These are phyloP conservation scores for Middelhovenomyces tepae DNA, from an alignment of 805 yeast genomes.

Conservation along the genomic window DNA sequence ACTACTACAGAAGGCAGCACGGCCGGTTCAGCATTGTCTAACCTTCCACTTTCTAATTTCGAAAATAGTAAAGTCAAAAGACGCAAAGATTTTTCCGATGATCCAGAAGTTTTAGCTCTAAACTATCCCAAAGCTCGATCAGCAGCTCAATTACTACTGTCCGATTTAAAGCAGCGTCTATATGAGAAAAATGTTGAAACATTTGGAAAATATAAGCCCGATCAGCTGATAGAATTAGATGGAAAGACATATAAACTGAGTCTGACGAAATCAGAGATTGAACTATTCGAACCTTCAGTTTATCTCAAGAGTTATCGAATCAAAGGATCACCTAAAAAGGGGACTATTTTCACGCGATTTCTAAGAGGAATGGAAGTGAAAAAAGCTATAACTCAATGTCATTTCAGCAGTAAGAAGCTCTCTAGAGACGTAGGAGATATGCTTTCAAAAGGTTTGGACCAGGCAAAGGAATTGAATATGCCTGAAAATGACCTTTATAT, in stretches of 20 bases:
- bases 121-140: slow-evolving; percentile 44
- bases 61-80: too few relatives aligned
- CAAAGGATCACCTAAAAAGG: slow-evolving; percentile 83
- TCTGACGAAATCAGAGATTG: slow-evolving; percentile 57
- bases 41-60: too few relatives aligned
- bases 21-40: too few relatives aligned
- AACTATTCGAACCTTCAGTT: slow-evolving; percentile 80
- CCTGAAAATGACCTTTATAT: slow-evolving; percentile 57
- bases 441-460: slow-evolving; percentile 61
- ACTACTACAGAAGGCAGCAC: too few relatives aligned
- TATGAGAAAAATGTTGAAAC: slow-evolving; percentile 50
- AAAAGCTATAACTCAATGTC: slow-evolving; percentile 85
- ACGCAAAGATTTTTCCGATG: slow-evolving; percentile 2
- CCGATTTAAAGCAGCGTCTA: slow-evolving; percentile 63
- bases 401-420: slow-evolving; percentile 73
- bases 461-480: slow-evolving; percentile 53
- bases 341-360: slow-evolving; percentile 68
- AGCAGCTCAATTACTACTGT: slow-evolving; percentile 47
- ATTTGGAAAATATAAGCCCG: slow-evolving; percentile 53
- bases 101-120: slow-evolving; percentile 33
- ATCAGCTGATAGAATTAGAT: slow-evolving; percentile 38
- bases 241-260: slow-evolving; percentile 47
- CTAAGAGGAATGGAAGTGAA: slow-evolving; percentile 62
- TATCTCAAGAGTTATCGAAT: slow-evolving; percentile 72
- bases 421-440: slow-evolving; percentile 71